Evolutionary conservation across 2,329 filamentous ascomycete species (phyloP).

Genomic region (Grosmannia serpens): DNA sequence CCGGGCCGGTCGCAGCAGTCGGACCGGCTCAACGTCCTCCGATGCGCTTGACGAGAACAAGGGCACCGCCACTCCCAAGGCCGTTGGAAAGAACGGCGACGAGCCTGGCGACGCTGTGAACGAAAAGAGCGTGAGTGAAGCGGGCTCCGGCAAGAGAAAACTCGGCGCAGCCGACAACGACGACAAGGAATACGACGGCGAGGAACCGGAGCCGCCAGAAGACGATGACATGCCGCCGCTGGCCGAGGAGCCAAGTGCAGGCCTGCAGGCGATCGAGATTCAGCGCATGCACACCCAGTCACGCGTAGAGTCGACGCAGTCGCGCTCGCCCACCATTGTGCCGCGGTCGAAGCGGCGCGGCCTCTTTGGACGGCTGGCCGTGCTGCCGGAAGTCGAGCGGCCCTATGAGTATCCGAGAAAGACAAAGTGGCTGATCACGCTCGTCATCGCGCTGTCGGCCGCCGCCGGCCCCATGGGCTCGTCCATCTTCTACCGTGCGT

Average conservation of each 20-base stretch:
- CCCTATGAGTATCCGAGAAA: constrained; percentile 60
- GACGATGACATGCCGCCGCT: constrained; percentile 7
- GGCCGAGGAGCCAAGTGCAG: constrained; percentile 10
- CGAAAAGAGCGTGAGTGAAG: neutral
- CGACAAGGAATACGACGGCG: constrained; percentile 3
- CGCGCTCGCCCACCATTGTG: constrained; percentile 27
- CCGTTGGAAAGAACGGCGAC: no score
- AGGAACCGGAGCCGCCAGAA: neutral
- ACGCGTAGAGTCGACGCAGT: constrained; percentile 8
- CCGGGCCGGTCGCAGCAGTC: neutral
- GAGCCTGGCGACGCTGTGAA: neutral
- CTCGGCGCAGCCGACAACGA: neutral
- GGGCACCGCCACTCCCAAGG: neutral
- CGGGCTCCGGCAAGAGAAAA: neutral
- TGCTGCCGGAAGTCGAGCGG: constrained; percentile 63
- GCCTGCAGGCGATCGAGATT: constrained; percentile 11
- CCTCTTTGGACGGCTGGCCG: constrained; percentile 54
- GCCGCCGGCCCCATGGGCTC: constrained; percentile 74
- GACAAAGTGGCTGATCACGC: constrained; percentile 78
- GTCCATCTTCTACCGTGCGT: constrained; percentile 69
- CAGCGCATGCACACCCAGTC: neutral
- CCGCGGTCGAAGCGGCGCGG: constrained; percentile 49
- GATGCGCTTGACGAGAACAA: neutral
- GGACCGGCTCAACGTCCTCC: neutral
- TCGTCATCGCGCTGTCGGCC: constrained; percentile 64